Evolutionary conservation across 1,284 basidiomycete genomes (phyloP).

Genomic region (Mycocalia duriaeana): DNA sequence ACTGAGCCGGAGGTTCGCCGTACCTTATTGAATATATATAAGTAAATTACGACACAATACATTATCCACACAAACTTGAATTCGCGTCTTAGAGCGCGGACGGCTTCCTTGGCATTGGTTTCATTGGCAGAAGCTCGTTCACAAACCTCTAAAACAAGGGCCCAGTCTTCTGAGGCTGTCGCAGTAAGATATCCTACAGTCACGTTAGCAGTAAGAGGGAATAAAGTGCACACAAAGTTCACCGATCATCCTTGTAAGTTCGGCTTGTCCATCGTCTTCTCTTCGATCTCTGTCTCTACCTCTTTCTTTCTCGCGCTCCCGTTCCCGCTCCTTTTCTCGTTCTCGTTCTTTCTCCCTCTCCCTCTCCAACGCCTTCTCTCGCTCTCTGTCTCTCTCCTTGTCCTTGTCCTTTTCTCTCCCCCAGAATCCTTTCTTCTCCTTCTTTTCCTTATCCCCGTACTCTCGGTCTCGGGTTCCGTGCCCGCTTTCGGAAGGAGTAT

Average conservation of each 20-base stretch:
- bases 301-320: conserved; percentile 26
- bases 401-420: conserved; percentile 20
- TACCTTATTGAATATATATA: conserved; percentile 37
- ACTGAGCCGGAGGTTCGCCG: conserved; percentile 63
- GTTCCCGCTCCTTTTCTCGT: conserved; percentile 10
- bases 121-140: conserved; percentile 67
- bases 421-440: conserved; percentile 51
- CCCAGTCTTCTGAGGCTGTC: conserved; percentile 74
- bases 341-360: conserved; percentile 22
- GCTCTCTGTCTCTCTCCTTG: conserved; percentile 18
- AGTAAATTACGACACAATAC: conserved; percentile 3
- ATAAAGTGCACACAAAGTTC: conserved; percentile 4
- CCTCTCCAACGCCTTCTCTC: conserved; percentile 27
- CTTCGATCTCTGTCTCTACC: conserved; percentile 25
- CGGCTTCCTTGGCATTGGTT: conserved; percentile 66
- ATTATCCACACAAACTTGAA: conserved; percentile 54
- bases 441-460: conserved; percentile 16
- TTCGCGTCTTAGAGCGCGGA: conserved; percentile 66
- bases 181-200: conserved; percentile 64
- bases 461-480: conserved; percentile 35
- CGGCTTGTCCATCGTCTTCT: conserved; percentile 41
- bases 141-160: conserved; percentile 71
- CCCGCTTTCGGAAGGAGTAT: conserved; percentile 24
- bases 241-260: conserved; percentile 71
- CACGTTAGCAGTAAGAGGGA: not conserved